A percentile compares a stretch with the other conserved stretches of the same genome.
phyloP scores from a whole-genome alignment of 768 basidiomycete species.

The Tephrocybe rancida region DNA sequence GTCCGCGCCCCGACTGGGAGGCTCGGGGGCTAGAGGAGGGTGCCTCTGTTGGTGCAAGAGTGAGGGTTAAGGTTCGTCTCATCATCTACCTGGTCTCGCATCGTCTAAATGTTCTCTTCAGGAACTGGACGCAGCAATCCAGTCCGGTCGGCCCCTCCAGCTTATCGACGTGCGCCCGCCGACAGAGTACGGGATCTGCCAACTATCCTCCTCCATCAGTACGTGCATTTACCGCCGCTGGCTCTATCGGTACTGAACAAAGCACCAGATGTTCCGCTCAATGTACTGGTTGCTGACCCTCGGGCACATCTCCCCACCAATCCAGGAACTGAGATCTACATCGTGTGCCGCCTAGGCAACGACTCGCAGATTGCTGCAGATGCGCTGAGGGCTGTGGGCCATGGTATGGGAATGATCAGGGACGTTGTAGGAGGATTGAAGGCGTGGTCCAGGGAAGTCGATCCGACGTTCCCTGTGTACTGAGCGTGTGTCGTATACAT shows the following conservation, averaged over 20 bases:
- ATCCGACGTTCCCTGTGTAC: conserved; percentile 81
- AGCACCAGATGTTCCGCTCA: conserved; percentile 65
- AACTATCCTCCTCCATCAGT: conserved; percentile 77
- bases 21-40: conserved; percentile 49
- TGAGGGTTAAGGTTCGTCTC: conserved; percentile 41
- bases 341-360: conserved; percentile 89
- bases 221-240: neutral
- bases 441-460: conserved; percentile 79
- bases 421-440: conserved; percentile 83
- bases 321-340: conserved; percentile 38
- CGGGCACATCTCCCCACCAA: conserved; percentile 34
- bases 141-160: conserved; percentile 25
- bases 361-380: conserved; percentile 90
- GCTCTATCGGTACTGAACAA: neutral
- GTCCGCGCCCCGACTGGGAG: conserved; percentile 67
- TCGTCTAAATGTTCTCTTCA: neutral
- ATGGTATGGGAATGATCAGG: conserved; percentile 39
- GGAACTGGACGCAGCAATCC: conserved; percentile 32
- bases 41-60: conserved; percentile 38
- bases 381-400: conserved; percentile 46
- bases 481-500: no score
- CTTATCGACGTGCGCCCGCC: conserved; percentile 82
- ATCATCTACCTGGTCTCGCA: neutral
- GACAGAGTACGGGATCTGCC: conserved; percentile 87
- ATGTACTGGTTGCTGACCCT: conserved; percentile 64